A percentile compares a stretch with the other conserved stretches of the same genome.
Evolutionary conservation across 2,329 filamentous ascomycete species (phyloP).

Genomic region (Aspergillus piperis): DNA sequence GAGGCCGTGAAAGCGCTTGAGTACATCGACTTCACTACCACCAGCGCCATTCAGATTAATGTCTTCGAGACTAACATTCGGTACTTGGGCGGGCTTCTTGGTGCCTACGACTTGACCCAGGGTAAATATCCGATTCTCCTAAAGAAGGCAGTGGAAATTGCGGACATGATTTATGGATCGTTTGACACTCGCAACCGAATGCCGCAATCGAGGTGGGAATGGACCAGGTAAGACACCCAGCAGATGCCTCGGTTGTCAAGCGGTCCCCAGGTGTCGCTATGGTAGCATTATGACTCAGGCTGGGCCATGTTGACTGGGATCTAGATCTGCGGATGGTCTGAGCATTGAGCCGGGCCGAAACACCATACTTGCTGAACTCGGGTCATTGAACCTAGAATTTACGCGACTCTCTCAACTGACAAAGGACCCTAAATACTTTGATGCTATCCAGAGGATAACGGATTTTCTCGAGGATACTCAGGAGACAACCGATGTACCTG

Average conservation of each 20-base stretch:
- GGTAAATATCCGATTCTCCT: slow-evolving; percentile 69
- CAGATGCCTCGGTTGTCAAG: background rate
- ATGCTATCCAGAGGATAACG: slow-evolving; percentile 82
- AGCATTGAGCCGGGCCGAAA: slow-evolving; percentile 55
- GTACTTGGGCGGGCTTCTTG: slow-evolving; percentile 82
- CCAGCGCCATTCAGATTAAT: slow-evolving; percentile 68
- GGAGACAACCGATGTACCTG: slow-evolving; percentile 67
- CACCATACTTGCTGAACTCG: slow-evolving; percentile 71
- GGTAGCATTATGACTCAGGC: background rate
- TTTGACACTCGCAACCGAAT: slow-evolving; percentile 95
- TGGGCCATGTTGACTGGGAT: slow-evolving; percentile 7
- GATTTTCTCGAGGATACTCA: slow-evolving; percentile 75
- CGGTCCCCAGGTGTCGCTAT: background rate
- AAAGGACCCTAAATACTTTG: slow-evolving; percentile 78
- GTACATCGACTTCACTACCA: slow-evolving; percentile 80
- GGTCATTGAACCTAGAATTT: slow-evolving; percentile 85
- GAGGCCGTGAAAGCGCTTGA: slow-evolving; percentile 70
- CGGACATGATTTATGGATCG: slow-evolving; percentile 75
- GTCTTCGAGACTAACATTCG: slow-evolving; percentile 91
- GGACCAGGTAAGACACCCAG: slow-evolving; percentile 60
- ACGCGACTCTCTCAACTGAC: slow-evolving; percentile 85
- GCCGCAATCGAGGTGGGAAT: slow-evolving; percentile 79
- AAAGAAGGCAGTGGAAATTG: slow-evolving; percentile 77
- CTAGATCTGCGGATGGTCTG: slow-evolving; percentile 33
- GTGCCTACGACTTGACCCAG: slow-evolving; percentile 83